These are phyloP conservation scores for Rhodotorula toruloides DNA, from an alignment of 768 basidiomycete genomes.

Conservation along the genomic window DNA sequence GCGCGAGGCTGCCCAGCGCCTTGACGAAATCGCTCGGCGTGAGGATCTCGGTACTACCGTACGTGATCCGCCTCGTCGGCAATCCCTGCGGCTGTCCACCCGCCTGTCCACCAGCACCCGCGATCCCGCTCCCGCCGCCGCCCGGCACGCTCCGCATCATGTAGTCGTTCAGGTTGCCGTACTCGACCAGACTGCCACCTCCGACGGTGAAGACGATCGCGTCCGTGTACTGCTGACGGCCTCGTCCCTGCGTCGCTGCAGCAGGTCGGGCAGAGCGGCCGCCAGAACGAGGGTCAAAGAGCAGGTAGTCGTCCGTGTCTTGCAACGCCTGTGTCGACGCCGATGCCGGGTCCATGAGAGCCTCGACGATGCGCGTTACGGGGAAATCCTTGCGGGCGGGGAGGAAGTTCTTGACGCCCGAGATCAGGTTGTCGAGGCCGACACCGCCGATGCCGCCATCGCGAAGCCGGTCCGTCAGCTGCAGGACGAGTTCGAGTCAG, in stretches of 20 bases:
- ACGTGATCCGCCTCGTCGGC: constrained; percentile 73
- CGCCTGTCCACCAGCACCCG: neutral
- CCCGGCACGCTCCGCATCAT: constrained; percentile 49
- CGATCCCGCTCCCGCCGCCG: constrained; percentile 38
- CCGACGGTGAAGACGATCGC: constrained; percentile 91
- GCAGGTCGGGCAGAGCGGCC: constrained; percentile 54
- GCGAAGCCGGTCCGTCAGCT: constrained; percentile 89
- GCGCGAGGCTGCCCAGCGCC: constrained; percentile 55
- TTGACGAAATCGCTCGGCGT: constrained; percentile 79
- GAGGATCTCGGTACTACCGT: constrained; percentile 92
- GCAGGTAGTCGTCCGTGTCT: constrained; percentile 92
- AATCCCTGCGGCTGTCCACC: constrained; percentile 13
- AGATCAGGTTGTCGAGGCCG: constrained; percentile 83
- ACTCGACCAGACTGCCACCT: constrained; percentile 95
- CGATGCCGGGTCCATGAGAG: constrained; percentile 92
- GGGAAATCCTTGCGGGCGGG: constrained; percentile 90
- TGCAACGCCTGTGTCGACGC: constrained; percentile 90
- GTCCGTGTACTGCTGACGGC: constrained; percentile 64
- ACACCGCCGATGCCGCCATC: constrained; percentile 67
- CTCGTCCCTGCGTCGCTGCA: constrained; percentile 54
- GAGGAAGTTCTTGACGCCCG: constrained; percentile 95
- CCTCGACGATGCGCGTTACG: constrained; percentile 86
- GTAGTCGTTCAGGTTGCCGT: constrained; percentile 94
- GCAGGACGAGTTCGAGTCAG: neutral
- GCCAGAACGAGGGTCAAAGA: constrained; percentile 77